phyloP scores from a whole-genome alignment of 2,329 filamentous ascomycete species.

The Lachnum nothofagi region DNA sequence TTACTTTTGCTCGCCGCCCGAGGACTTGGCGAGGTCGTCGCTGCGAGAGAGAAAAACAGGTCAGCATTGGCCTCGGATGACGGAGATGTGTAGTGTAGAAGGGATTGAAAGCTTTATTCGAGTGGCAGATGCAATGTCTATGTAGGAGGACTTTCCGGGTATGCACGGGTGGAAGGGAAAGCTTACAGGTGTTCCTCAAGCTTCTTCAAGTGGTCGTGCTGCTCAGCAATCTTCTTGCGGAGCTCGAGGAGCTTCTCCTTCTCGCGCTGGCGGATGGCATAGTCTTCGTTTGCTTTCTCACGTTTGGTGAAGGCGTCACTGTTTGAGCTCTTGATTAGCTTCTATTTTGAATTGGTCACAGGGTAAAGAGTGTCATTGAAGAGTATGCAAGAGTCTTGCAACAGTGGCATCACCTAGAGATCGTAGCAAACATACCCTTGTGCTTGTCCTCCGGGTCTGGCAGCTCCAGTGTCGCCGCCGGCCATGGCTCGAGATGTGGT shows the following conservation, averaged over 20 bases:
- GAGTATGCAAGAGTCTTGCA: constrained; percentile 1
- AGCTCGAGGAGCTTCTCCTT: constrained; percentile 80
- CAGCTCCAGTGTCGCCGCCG: constrained; percentile 53
- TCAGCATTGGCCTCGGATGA: too few relatives aligned
- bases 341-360: not conserved
- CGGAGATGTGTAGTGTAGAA: not conserved
- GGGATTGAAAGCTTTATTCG: not conserved
- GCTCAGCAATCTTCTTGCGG: constrained; percentile 66
- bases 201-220: constrained; percentile 78
- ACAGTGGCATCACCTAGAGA: too few relatives aligned
- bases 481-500: constrained; percentile 45
- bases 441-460: constrained; percentile 18
- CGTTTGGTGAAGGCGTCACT: constrained; percentile 92
- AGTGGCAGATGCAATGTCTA: not conserved
- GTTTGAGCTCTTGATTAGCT: constrained; percentile 19
- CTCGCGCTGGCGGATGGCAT: constrained; percentile 81
- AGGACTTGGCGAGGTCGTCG: constrained; percentile 69
- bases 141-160: too few relatives aligned
- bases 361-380: not conserved
- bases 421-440: constrained; percentile 18
- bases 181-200: constrained; percentile 81
- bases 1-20: constrained; percentile 40
- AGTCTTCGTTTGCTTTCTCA: constrained; percentile 80
- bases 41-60: constrained; percentile 39
- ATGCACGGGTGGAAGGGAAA: too few relatives aligned